These are phyloP conservation scores for Clarireedia monteithiana DNA, from an alignment of 2,329 filamentous ascomycete species.

Conservation along the genomic window DNA sequence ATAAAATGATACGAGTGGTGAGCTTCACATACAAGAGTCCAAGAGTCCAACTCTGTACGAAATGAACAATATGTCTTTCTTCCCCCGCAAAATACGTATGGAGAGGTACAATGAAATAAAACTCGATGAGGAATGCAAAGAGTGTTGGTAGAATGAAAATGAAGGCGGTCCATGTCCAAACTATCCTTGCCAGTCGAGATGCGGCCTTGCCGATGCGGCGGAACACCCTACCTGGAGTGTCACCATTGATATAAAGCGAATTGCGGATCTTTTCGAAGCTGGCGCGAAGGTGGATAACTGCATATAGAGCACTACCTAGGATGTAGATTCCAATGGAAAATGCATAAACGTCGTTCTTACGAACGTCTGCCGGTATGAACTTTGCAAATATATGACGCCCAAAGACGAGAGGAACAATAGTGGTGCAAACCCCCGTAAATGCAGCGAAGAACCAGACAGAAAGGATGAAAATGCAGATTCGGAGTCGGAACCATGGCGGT, in stretches of 20 bases:
- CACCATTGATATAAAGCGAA: conserved; percentile 21
- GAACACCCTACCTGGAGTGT: conserved; percentile 24
- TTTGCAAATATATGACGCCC: conserved; percentile 71
- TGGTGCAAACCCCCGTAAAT: conserved; percentile 74
- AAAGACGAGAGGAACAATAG: conserved; percentile 78
- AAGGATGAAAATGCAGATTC: conserved; percentile 79
- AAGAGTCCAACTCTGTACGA: conserved; percentile 91
- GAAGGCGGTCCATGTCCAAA: conserved; percentile 70
- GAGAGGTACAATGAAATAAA: conserved; percentile 81
- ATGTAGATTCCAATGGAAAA: conserved; percentile 87
- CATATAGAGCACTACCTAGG: conserved; percentile 61
- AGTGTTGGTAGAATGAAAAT: conserved; percentile 74
- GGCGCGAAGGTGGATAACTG: conserved; percentile 42
- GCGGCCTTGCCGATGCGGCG: conserved; percentile 14
- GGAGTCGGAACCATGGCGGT: conserved; percentile 73
- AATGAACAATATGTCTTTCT: conserved; percentile 63
- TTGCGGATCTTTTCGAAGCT: conserved; percentile 27
- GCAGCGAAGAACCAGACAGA: conserved; percentile 93
- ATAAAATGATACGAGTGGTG: conserved; percentile 58
- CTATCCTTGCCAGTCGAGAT: conserved; percentile 36
- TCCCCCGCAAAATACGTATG: conserved; percentile 26
- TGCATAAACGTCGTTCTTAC: conserved; percentile 91
- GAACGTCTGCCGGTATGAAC: conserved; percentile 62
- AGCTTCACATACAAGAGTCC: conserved; percentile 87
- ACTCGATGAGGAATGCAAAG: conserved; percentile 71